Evolutionary conservation across 306 rosid genomes (phyloP).

Genomic region (Pachyrhizus erosus): DNA sequence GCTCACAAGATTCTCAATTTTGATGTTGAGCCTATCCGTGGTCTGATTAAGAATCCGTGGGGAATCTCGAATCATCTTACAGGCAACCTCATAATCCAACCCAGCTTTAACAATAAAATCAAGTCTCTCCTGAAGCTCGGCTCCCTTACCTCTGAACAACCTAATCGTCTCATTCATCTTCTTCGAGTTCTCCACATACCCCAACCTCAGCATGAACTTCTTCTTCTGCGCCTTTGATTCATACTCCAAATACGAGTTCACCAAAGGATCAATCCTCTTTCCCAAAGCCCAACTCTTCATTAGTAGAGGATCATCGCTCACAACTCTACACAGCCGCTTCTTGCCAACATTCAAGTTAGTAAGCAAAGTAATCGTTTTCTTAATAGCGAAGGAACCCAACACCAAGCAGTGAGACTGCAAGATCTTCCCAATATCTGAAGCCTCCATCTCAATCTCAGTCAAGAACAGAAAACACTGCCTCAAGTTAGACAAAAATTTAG

Average conservation of each 20-base stretch:
- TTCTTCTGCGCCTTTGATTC: conserved; percentile 45
- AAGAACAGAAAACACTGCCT: conserved; percentile 55
- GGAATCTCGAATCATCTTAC: conserved; percentile 53
- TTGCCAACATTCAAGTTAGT: conserved; percentile 65
- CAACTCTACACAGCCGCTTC: conserved; percentile 54
- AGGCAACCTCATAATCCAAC: conserved; percentile 57
- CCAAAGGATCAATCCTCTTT: conserved; percentile 52
- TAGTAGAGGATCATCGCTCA: conserved; percentile 69
- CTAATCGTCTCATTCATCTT: conserved; percentile 53
- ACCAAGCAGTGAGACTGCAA: conserved; percentile 55
- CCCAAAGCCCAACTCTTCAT: conserved; percentile 72
- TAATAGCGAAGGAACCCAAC: conserved; percentile 65
- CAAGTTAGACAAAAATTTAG: conserved; percentile 62
- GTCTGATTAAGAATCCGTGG: conserved; percentile 80
- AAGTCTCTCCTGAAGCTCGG: conserved; percentile 81
- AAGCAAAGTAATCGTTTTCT: conserved; percentile 61
- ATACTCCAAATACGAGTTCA: conserved; percentile 31
- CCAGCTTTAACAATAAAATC: conserved; percentile 77
- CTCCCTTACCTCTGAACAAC: conserved; percentile 76
- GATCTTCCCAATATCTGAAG: conserved; percentile 60
- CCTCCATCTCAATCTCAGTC: conserved; percentile 67
- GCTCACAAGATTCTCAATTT: conserved; percentile 63
- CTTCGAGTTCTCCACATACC: conserved; percentile 58
- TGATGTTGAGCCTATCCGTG: conserved; percentile 55
- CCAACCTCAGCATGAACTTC: conserved; percentile 70